These are phyloP conservation scores for Mycena indigotica DNA, from an alignment of 768 basidiomycete species.

Conservation along the genomic window DNA sequence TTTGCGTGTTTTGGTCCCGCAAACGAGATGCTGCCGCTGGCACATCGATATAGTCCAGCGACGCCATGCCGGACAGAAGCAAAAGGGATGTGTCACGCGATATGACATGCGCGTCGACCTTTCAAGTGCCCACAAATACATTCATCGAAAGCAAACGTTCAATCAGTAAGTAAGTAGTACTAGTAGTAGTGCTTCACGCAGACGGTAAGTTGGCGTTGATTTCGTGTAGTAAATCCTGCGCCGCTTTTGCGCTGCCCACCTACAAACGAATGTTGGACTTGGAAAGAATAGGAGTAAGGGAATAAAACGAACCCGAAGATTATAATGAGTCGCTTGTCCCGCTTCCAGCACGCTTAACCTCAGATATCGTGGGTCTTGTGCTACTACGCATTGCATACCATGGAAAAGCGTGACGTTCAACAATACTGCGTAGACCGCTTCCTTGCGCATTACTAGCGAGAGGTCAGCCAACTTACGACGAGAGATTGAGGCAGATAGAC, in stretches of 20 bases:
- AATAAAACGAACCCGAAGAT: slow-evolving; percentile 59
- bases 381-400: slow-evolving; percentile 73
- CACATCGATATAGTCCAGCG: slow-evolving; percentile 51
- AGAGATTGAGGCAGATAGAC: slow-evolving; percentile 29
- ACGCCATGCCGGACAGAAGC: slow-evolving; percentile 39
- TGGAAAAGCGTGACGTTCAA: slow-evolving; percentile 76
- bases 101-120: too few species aligned
- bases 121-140: slow-evolving; percentile 2
- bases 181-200: slow-evolving; percentile 25
- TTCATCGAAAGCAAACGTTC: neutral
- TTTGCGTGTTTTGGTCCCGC: slow-evolving; percentile 17
- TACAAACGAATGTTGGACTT: slow-evolving; percentile 29
- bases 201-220: slow-evolving; percentile 52
- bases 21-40: slow-evolving; percentile 47
- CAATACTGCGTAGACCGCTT: slow-evolving; percentile 74
- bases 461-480: too few species aligned
- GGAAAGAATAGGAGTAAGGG: slow-evolving; percentile 10
- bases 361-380: slow-evolving; percentile 79
- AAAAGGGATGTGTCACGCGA: neutral
- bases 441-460: slow-evolving; percentile 79
- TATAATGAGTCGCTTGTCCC: slow-evolving; percentile 66
- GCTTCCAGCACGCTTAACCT: slow-evolving; percentile 73
- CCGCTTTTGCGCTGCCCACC: slow-evolving; percentile 72
- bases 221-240: slow-evolving; percentile 65
- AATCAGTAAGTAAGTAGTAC: neutral